phyloP scores from a whole-genome alignment of 768 basidiomycete genomes.

The Rickenella mellea region DNA sequence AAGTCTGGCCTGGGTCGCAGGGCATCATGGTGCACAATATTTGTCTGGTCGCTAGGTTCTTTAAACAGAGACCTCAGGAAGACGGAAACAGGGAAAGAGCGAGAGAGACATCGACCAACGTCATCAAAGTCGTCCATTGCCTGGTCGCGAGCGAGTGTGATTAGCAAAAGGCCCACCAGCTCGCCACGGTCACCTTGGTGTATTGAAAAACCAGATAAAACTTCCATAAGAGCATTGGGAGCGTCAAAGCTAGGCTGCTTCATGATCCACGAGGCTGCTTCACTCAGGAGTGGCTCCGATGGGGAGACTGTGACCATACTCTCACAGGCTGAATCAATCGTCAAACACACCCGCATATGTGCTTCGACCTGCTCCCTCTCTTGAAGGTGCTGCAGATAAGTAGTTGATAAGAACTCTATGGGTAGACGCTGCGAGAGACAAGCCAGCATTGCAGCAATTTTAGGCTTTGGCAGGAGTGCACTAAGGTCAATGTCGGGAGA shows the following conservation, averaged over 20 bases:
- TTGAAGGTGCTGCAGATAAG: constrained; percentile 2
- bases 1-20: constrained; percentile 2
- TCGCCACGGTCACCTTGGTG: constrained; percentile 17
- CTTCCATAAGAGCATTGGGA: neutral
- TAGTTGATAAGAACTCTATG: constrained; percentile 19
- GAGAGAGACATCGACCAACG: too few species aligned
- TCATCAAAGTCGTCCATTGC: constrained; percentile 9
- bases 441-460: constrained; percentile 2
- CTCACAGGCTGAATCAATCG: constrained; percentile 10
- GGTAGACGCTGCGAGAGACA: constrained; percentile 15
- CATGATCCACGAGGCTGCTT: constrained; percentile 15
- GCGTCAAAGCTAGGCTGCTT: constrained; percentile 3
- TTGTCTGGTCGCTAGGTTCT: too few species aligned
- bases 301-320: constrained; percentile 13
- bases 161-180: constrained; percentile 10
- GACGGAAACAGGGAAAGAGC: neutral
- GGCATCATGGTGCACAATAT: constrained; percentile 10
- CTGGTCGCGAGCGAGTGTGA: constrained; percentile 16
- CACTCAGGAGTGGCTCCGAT: constrained; percentile 20
- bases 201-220: constrained; percentile 7
- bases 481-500: neutral
- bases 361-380: constrained; percentile 20
- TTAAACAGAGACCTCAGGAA: neutral
- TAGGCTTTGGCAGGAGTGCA: too few species aligned
- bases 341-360: constrained; percentile 21